Evolutionary conservation across 225 moss, liverwort and hornwort species (phyloP).

Genomic region (Pleurozium schreberi): DNA sequence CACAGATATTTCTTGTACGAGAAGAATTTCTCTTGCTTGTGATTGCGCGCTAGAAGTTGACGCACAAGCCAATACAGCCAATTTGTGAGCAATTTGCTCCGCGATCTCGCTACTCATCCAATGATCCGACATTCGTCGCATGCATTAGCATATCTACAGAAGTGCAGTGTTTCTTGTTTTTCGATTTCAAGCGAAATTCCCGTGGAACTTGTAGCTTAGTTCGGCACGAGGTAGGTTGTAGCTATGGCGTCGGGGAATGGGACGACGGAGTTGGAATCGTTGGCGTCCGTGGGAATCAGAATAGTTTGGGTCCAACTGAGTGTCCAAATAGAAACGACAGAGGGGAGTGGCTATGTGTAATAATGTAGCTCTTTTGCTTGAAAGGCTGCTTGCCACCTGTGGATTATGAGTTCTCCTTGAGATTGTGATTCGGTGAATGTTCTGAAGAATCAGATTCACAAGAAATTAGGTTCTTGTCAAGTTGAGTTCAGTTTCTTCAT

Average conservation of each 20-base stretch:
- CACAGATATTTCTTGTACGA: neutral
- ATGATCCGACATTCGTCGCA: neutral
- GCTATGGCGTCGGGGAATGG: neutral
- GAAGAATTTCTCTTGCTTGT: neutral
- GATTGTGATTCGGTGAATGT: neutral
- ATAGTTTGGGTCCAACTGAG: neutral
- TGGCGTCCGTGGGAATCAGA: constrained; percentile 22
- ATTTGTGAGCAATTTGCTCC: neutral
- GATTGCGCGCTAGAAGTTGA: neutral
- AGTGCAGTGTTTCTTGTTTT: neutral
- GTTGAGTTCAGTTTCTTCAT: neutral
- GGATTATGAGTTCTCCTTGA: neutral
- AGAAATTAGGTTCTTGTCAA: neutral
- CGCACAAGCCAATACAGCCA: neutral
- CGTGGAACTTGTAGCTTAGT: neutral
- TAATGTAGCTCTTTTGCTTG: neutral
- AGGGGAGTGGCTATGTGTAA: neutral
- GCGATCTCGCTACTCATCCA: neutral
- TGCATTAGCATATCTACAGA: no score
- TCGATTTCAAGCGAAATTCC: no score
- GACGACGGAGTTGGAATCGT: neutral
- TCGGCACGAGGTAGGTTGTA: neutral
- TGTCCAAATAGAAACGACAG: neutral
- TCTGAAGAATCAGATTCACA: neutral
- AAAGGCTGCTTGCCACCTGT: neutral